Evolutionary conservation across 2,329 filamentous ascomycete genomes (phyloP), one percentile per base, ranked within the genome.

Genomic region (Herpotrichia juniperi): DNA sequence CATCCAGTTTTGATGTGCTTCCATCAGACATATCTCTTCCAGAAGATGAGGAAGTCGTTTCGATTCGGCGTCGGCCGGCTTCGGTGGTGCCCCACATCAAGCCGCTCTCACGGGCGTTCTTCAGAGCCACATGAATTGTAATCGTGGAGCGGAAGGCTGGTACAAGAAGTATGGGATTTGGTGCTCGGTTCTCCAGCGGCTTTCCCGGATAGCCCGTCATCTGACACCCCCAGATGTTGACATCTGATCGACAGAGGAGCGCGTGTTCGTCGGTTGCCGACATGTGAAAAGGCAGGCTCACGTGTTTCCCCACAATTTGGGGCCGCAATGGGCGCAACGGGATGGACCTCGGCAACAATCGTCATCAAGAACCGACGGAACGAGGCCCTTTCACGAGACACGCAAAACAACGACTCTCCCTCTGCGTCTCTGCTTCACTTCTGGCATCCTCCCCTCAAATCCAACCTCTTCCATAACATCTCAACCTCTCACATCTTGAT

Each of bases 271-370:
- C 42, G 14, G 31, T 16, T 24, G 28, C 12, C 21, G 17, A 8
- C 52, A 54, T 54, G 52, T 54, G 52, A 54, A 46, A 40, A 42
- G 16, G 14, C 3, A 25, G 2, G 22, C 17, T 42, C 46, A 51
- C 52, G 48, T 44, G 52, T 21, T 42, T n/a, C 53, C 53, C 53
- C 53, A 55, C 48, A 55, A 49, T 24, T 16, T 22, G 19, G 39
- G n/a, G 45, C n/a, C 39, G 31, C 21, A 39, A 12, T 11, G 17
- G 28, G 22, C 25, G 32, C 12, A 14, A 25, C 4, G 22, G 30
- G 35, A 17, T 42, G 50, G 24, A 56, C 53, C 53, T 56, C 53
- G 53, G 53, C 53, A 56, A 48, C 32, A 32, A 44, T 49, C 53
- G 53, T 48, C 50, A 52, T 52, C n/a, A 31, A 42, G n/a, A 26